A percentile compares a stretch with the other conserved stretches of the same genome.
Conservation (phyloP, 768 basidiomycete genomes). For the Lactifluus piperatus region DNA sequence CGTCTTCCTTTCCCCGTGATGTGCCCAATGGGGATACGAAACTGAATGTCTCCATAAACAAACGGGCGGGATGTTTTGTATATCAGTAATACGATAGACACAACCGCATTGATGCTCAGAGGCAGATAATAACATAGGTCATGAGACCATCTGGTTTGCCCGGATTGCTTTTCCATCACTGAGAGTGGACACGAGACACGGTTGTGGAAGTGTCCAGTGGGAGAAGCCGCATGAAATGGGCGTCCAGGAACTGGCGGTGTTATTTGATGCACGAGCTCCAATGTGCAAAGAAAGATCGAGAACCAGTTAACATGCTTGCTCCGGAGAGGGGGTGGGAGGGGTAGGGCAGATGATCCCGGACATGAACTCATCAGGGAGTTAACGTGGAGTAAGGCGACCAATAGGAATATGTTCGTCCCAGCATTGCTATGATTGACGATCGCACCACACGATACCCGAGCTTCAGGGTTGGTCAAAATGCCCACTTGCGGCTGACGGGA, state of each 20-base stretch:
- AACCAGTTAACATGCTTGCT: not conserved
- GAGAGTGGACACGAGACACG: not conserved
- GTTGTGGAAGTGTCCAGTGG: not conserved
- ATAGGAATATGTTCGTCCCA: not conserved
- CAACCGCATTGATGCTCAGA: not conserved
- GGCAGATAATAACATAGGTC: not conserved
- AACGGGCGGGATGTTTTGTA: not conserved
- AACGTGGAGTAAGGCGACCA: not conserved
- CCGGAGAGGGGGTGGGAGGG: not conserved
- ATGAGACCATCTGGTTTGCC: not conserved
- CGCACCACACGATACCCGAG: not conserved
- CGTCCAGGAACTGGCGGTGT: not conserved
- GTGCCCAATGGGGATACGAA: not conserved
- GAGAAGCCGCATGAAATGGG: not conserved
- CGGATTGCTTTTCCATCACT: not conserved
- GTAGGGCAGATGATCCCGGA: not conserved
- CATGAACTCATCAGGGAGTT: constrained; percentile 14
- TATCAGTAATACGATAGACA: not conserved
- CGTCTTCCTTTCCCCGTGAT: not conserved
- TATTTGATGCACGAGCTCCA: not conserved
- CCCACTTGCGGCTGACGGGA: not conserved
- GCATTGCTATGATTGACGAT: not conserved
- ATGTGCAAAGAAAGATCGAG: not conserved
- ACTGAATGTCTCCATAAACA: not conserved
- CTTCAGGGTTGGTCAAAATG: not conserved